These are phyloP conservation scores for Trichosporon sp. DNA, from an alignment of 1,284 basidiomycete genomes.

Conservation along the genomic window DNA sequence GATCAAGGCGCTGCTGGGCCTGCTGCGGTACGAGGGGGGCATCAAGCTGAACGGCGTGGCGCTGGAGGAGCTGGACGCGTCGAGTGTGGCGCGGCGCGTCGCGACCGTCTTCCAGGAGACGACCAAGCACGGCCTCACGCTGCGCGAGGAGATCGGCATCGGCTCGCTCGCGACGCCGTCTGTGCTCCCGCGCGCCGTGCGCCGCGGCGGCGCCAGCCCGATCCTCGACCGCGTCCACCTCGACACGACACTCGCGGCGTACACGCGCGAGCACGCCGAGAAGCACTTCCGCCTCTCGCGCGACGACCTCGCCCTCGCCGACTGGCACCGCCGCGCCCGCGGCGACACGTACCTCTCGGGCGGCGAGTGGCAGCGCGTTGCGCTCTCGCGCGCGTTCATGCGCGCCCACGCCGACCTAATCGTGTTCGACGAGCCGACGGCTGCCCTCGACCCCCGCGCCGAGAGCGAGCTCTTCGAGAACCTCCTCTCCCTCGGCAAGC, in stretches of 20 bases:
- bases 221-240: conserved; percentile 25
- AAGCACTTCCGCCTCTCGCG: neutral
- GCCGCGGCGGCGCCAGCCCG: conserved; percentile 60
- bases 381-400: conserved; percentile 63
- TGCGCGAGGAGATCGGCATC: conserved; percentile 71
- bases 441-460: conserved; percentile 46
- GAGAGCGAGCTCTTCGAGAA: neutral
- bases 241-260: neutral
- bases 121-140: conserved; percentile 66
- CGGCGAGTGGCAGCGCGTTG: conserved; percentile 74
- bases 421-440: conserved; percentile 55
- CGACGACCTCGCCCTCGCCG: neutral
- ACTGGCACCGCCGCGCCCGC: neutral
- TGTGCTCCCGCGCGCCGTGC: conserved; percentile 58
- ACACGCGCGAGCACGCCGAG: neutral
- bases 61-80: conserved; percentile 59
- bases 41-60: conserved; percentile 63
- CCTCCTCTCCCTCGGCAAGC: conserved; percentile 17
- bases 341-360: conserved; percentile 19
- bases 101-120: conserved; percentile 75
- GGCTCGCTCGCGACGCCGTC: conserved; percentile 55
- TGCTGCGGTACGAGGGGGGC: conserved; percentile 56
- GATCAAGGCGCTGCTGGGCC: conserved; percentile 67
- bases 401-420: conserved; percentile 71
- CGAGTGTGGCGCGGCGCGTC: conserved; percentile 64